These are phyloP conservation scores for Bretschneidera sinensis DNA, from an alignment of 345 rosid genomes.

Conservation along the genomic window DNA sequence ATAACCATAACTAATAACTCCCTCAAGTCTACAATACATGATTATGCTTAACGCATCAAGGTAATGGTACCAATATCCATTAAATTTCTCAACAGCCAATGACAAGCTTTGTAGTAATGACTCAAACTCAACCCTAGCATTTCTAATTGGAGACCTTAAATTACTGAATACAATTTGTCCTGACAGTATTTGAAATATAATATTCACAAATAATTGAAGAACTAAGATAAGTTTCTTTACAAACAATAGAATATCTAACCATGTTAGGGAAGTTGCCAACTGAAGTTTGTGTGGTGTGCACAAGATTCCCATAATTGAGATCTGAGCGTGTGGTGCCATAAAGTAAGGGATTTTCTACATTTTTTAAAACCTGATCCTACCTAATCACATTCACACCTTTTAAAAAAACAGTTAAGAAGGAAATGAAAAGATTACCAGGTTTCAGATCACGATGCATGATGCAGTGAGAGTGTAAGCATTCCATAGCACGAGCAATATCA, in stretches of 20 bases:
- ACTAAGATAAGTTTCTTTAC: too few relatives aligned
- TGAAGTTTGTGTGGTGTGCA: constrained; percentile 25
- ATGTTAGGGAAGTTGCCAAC: not conserved
- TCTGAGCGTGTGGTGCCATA: constrained; percentile 28
- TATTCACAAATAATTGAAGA: too few relatives aligned
- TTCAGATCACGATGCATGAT: constrained; percentile 96
- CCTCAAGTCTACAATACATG: too few relatives aligned
- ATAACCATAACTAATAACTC: too few relatives aligned
- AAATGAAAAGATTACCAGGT: constrained; percentile 54
- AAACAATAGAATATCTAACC: not conserved
- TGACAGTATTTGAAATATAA: not conserved
- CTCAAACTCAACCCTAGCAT: too few relatives aligned
- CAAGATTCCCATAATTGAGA: constrained; percentile 27
- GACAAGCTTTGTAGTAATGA: too few relatives aligned
- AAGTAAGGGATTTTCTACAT: constrained; percentile 13
- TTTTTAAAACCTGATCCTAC: constrained; percentile 12
- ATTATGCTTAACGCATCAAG: too few relatives aligned
- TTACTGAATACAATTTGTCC: too few relatives aligned
- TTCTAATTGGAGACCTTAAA: too few relatives aligned
- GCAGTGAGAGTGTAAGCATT: constrained; percentile 91
- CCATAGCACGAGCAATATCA: constrained; percentile 94
- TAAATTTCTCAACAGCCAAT: too few relatives aligned
- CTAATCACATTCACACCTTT: not conserved
- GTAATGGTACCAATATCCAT: too few relatives aligned
- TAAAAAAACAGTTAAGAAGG: not conserved